Conservation (phyloP, 108 stramenopile species). For the Skeletonema tropicum region DNA sequence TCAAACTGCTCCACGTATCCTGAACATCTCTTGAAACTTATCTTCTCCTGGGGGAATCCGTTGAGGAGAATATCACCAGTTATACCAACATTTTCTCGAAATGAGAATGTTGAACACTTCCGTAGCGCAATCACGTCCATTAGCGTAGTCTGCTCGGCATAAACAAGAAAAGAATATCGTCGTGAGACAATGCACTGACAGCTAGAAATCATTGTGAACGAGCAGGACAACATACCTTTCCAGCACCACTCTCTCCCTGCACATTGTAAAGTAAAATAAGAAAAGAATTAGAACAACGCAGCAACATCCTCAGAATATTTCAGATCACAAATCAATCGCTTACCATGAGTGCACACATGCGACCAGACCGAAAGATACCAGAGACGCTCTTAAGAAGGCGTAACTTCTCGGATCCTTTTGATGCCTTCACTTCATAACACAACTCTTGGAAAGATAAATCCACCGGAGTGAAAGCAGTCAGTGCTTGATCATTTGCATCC, state of each 20-base stretch:
- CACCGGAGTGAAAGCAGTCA: conserved; percentile 36
- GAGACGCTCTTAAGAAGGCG: conserved; percentile 32
- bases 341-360: background rate
- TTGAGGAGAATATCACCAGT: conserved; percentile 62
- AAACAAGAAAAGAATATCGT: background rate
- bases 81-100: conserved; percentile 38
- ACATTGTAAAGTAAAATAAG: background rate
- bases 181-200: background rate
- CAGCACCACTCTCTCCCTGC: conserved; percentile 45
- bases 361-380: conserved; percentile 22
- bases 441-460: conserved; percentile 36
- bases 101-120: conserved; percentile 19
- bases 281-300: background rate
- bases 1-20: conserved; percentile 93
- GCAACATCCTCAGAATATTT: background rate
- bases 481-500: background rate
- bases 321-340: background rate
- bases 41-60: conserved; percentile 55
- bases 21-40: conserved; percentile 56
- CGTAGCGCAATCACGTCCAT: conserved; percentile 67
- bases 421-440: conserved; percentile 42
- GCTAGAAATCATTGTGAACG: no score
- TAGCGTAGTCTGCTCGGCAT: conserved; percentile 25
- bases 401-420: conserved; percentile 21
- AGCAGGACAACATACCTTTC: conserved; percentile 8